These are phyloP conservation scores for Bonia amplexicaulis DNA, from an alignment of 176 grass and related monocot species.

Conservation along the genomic window DNA sequence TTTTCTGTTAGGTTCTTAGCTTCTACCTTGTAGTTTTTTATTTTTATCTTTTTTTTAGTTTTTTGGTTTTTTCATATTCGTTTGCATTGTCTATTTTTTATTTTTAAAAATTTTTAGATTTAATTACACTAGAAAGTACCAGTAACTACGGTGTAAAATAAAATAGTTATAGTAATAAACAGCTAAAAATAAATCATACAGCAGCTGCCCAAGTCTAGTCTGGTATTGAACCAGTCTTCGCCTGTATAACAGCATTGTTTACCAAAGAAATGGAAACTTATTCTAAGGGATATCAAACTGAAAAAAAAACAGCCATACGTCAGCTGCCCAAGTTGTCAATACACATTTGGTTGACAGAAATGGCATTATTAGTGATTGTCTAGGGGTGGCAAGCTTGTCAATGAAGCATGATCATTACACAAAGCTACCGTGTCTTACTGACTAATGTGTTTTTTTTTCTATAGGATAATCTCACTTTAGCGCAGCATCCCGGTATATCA, in stretches of 20 bases:
- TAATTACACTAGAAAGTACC: too few species aligned
- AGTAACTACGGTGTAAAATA: rapidly evolving
- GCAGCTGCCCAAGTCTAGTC: not conserved
- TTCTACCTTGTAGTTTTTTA: rapidly evolving
- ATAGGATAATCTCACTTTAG: not conserved
- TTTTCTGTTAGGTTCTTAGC: too few species aligned
- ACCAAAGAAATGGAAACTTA: not conserved
- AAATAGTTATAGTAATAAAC: too few species aligned
- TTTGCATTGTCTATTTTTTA: too few species aligned
- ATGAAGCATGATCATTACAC: not conserved
- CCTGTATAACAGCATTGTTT: not conserved
- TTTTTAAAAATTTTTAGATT: too few species aligned
- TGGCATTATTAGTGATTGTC: not conserved
- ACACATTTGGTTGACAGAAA: not conserved
- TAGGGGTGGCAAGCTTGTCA: not conserved
- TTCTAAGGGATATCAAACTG: not conserved
- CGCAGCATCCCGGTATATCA: not conserved
- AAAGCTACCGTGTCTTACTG: not conserved
- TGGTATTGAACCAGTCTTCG: not conserved
- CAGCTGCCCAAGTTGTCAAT: not conserved
- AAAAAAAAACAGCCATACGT: not conserved
- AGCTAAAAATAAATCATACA: too few species aligned
- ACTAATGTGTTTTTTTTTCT: not conserved
- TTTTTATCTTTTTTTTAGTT: too few species aligned
- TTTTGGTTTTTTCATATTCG: too few species aligned